Evolutionary conservation across 345 rosid genomes (phyloP).

Genomic region (Cardamine resedifolia): DNA sequence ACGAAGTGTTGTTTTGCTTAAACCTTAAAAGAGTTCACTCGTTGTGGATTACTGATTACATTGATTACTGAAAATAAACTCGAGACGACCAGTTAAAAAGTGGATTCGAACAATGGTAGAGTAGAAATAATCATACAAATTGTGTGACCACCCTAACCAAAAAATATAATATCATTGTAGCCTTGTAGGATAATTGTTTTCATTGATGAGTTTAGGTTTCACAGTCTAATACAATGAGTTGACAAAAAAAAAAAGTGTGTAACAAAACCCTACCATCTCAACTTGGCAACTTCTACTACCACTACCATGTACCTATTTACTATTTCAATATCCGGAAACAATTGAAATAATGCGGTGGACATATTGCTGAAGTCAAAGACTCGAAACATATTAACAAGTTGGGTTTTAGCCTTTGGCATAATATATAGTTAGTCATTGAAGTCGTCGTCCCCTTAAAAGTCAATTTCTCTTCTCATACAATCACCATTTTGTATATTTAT

Average conservation of each 20-base stretch:
- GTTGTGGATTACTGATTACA: not conserved
- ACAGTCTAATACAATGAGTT: not conserved
- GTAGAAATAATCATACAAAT: not conserved
- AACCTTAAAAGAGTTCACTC: not conserved
- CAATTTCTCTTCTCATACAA: conserved; percentile 10
- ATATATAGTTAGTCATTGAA: conserved; percentile 15
- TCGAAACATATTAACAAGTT: conserved; percentile 8
- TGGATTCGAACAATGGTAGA: not conserved
- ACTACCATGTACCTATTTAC: not conserved
- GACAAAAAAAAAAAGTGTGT: not conserved
- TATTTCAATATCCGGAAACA: not conserved
- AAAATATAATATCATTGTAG: too few species aligned
- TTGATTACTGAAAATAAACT: not conserved
- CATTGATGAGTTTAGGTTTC: not conserved
- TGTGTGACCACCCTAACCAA: not conserved
- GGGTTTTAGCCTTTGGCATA: not conserved
- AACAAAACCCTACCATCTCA: not conserved
- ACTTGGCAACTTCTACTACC: not conserved
- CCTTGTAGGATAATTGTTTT: not conserved
- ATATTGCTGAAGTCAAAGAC: conserved; percentile 8
- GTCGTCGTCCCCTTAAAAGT: conserved; percentile 18
- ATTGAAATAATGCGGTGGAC: not conserved
- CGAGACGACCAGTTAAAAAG: conserved; percentile 9
- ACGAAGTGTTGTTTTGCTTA: not conserved
- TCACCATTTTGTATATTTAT: not conserved